These are phyloP conservation scores for Myriosclerotinia duriaeana DNA, from an alignment of 2,329 filamentous ascomycete genomes.

Conservation along the genomic window DNA sequence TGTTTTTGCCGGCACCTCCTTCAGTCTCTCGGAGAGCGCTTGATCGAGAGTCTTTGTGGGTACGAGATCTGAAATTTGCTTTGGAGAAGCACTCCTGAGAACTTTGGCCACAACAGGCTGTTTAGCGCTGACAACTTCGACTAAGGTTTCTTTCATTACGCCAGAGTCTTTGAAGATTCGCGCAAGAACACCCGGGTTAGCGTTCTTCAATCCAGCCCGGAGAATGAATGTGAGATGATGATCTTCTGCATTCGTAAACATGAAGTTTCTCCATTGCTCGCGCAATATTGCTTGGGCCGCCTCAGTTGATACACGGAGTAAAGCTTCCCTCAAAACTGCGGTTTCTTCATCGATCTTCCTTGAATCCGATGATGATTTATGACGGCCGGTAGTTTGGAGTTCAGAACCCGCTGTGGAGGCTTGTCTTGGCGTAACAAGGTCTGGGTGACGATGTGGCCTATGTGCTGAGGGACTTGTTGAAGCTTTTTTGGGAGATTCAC, in stretches of 20 bases:
- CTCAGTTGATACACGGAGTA: slow-evolving; percentile 30
- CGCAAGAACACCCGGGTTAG: slow-evolving; percentile 28
- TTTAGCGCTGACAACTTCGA: slow-evolving; percentile 26
- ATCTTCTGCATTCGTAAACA: slow-evolving; percentile 32
- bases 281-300: slow-evolving; percentile 32
- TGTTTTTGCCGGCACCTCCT: slow-evolving; percentile 30
- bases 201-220: slow-evolving; percentile 36
- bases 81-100: slow-evolving; percentile 25
- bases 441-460: not conserved
- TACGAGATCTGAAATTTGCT: slow-evolving; percentile 28
- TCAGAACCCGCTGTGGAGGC: not conserved
- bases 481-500: not conserved
- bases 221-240: slow-evolving; percentile 36
- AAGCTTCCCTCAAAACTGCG: slow-evolving; percentile 28
- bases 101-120: slow-evolving; percentile 28
- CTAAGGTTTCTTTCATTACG: slow-evolving; percentile 29
- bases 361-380: not conserved
- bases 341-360: slow-evolving; percentile 29
- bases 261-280: slow-evolving; percentile 31
- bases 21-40: slow-evolving; percentile 28
- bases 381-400: not conserved
- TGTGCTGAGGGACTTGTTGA: not conserved
- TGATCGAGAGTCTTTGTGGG: slow-evolving; percentile 32
- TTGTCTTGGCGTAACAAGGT: not conserved
- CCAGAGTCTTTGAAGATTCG: slow-evolving; percentile 32